Conservation (phyloP, 371 early-diverging fungal species). For the Mortierella sp. region DNA sequence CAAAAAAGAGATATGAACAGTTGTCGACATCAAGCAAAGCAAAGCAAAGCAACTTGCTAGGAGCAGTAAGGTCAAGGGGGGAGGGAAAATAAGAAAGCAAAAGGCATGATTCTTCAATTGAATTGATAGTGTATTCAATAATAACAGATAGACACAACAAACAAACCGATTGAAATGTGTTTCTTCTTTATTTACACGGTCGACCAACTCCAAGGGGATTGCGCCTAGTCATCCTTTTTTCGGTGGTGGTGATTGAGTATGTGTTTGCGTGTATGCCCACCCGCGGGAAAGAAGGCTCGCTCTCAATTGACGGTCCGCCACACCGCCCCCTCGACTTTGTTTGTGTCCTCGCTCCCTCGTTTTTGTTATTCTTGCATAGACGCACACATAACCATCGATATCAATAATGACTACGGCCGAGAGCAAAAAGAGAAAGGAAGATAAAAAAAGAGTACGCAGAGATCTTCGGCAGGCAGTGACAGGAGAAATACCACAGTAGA, state of each 20-base stretch:
- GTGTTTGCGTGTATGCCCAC: background rate
- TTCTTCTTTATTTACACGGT: background rate
- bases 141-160: background rate
- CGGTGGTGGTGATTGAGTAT: too few relatives aligned
- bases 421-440: background rate
- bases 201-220: background rate
- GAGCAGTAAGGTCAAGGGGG: too few relatives aligned
- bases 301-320: background rate
- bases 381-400: background rate
- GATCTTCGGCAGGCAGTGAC: background rate
- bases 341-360: background rate
- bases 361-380: background rate
- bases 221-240: background rate
- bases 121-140: constrained; percentile 2
- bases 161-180: background rate
- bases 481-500: too few relatives aligned
- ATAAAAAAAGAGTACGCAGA: background rate
- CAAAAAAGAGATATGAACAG: too few relatives aligned
- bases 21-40: background rate
- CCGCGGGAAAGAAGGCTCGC: constrained; percentile 1
- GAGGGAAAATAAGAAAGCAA: too few relatives aligned
- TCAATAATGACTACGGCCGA: background rate
- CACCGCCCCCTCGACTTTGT: constrained; percentile 1
- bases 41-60: background rate
- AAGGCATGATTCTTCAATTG: constrained; percentile 2